A percentile compares a stretch with the other conserved stretches of the same genome.
These are phyloP conservation scores for Rutidosis leptorrhynchoides DNA, from an alignment of 129 eudicot genomes.

Conservation along the genomic window DNA sequence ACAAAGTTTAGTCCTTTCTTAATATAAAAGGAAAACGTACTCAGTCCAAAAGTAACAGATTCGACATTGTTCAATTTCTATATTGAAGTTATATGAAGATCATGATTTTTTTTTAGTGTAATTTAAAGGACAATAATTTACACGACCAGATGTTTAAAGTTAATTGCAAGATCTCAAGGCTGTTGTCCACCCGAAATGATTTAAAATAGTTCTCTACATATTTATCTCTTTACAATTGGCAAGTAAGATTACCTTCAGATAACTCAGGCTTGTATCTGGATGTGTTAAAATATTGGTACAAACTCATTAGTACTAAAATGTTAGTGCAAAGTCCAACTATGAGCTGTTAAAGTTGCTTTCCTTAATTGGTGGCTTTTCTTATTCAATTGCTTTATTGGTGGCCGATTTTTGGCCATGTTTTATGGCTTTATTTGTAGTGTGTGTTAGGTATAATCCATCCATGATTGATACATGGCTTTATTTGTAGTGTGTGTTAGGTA, in stretches of 20 bases:
- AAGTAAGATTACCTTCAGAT: slow-evolving; percentile 59
- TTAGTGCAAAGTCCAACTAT: too few species aligned
- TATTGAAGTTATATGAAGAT: not conserved
- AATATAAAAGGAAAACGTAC: not conserved
- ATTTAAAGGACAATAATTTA: not conserved
- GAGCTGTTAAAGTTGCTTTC: too few species aligned
- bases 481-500: too few species aligned
- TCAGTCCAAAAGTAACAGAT: not conserved
- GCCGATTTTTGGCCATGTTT: too few species aligned
- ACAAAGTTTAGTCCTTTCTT: not conserved
- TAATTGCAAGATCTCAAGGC: not conserved
- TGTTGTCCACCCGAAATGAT: not conserved
- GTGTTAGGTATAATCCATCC: too few species aligned
- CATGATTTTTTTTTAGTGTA: not conserved
- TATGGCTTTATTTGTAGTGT: too few species aligned
- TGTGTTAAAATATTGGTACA: too few species aligned
- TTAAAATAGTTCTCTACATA: not conserved
- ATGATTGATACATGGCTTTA: too few species aligned
- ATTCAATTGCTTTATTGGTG: too few species aligned
- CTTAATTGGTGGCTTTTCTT: too few species aligned
- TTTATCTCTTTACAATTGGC: not conserved
- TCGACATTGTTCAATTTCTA: not conserved
- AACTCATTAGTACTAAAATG: too few species aligned
- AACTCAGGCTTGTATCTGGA: slow-evolving; percentile 81
- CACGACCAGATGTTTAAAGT: not conserved